A percentile compares a stretch with the other conserved stretches of the same genome.
phyloP scores from a whole-genome alignment of 257 asterid species.

The Solanum lignicaule region DNA sequence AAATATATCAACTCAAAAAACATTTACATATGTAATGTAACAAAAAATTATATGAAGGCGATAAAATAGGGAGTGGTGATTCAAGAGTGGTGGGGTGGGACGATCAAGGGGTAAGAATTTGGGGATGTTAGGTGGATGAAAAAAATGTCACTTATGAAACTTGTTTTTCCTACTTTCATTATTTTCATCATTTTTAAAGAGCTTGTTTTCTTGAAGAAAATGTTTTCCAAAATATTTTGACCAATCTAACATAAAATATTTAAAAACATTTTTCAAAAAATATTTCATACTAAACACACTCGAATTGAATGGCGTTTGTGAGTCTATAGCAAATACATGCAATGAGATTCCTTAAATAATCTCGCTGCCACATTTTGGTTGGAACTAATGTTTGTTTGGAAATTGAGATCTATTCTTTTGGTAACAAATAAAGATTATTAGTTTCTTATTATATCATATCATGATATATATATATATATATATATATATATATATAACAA shows the following conservation, averaged over 20 bases:
- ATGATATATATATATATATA: not conserved
- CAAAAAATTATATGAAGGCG: not conserved
- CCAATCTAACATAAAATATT: not conserved
- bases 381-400: not conserved
- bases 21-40: not conserved
- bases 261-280: too few relatives aligned
- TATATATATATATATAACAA: not conserved
- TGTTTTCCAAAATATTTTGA: not conserved
- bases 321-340: not conserved
- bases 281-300: not conserved
- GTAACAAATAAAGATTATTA: not conserved
- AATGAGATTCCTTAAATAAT: not conserved
- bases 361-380: not conserved
- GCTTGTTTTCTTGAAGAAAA: not conserved
- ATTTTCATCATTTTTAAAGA: too few relatives aligned
- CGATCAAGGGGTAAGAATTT: not conserved
- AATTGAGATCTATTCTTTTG: not conserved
- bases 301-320: not conserved
- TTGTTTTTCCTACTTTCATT: too few relatives aligned
- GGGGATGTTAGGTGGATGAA: not conserved
- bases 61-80: not conserved
- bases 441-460: not conserved
- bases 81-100: not conserved
- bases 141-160: not conserved
- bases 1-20: not conserved